Evolutionary conservation across 2,329 filamentous ascomycete genomes (phyloP).

Genomic region (Chaetomium sp.): DNA sequence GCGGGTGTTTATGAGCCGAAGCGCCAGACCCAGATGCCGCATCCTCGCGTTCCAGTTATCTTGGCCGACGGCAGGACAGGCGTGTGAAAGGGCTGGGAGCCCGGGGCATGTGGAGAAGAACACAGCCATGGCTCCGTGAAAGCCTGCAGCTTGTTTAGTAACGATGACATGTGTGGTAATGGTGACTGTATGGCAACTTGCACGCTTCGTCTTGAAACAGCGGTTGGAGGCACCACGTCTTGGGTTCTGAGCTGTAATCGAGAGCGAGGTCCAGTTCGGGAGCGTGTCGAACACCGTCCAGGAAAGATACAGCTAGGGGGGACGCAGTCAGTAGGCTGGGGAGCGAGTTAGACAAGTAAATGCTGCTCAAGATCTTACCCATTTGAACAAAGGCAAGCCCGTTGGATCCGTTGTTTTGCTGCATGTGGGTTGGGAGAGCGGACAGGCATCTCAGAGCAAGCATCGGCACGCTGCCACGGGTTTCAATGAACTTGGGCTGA

Average conservation of each 20-base stretch:
- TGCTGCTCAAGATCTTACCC: background rate
- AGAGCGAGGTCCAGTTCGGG: constrained; percentile 14
- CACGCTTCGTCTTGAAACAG: constrained; percentile 36
- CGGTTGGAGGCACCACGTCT: constrained; percentile 7
- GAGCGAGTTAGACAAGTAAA: background rate
- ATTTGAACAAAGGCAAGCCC: background rate
- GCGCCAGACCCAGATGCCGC: constrained; percentile 35
- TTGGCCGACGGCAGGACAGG: background rate
- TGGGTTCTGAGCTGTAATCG: constrained; percentile 13
- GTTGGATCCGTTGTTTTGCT: background rate
- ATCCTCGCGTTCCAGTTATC: constrained; percentile 24
- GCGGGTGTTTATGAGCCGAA: constrained; percentile 38
- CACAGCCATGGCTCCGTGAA: constrained; percentile 38
- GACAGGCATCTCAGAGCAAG: background rate
- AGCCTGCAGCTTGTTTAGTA: constrained; percentile 28
- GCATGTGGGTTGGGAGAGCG: background rate
- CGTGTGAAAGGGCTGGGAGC: background rate
- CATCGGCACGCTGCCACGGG: background rate
- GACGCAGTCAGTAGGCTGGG: background rate
- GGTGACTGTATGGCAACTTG: constrained; percentile 23
- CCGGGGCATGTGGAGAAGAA: constrained; percentile 1
- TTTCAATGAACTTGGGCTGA: background rate
- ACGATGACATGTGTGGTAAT: background rate
- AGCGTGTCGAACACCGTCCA: constrained; percentile 14
- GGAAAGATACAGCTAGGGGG: constrained; percentile 9